Conservation (phyloP, 2,329 filamentous ascomycete species). For the Ophiostoma sp. region DNA sequence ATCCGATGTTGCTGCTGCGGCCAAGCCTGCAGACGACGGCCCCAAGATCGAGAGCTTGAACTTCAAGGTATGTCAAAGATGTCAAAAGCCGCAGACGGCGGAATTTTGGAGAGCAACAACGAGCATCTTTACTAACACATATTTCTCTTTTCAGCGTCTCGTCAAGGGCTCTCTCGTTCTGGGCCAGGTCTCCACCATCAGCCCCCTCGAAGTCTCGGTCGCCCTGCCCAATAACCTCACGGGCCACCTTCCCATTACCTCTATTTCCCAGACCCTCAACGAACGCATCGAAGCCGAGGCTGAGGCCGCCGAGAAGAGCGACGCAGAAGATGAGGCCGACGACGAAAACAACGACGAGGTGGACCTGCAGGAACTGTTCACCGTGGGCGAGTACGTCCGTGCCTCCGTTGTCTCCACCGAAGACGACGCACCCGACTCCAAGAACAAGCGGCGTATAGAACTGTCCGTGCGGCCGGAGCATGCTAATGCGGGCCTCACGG, state of each 20-base stretch:
- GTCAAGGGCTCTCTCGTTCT: slow-evolving; percentile 84
- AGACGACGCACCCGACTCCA: slow-evolving; percentile 60
- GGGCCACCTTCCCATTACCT: slow-evolving; percentile 87
- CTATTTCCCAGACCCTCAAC: slow-evolving; percentile 80
- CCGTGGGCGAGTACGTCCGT: slow-evolving; percentile 82
- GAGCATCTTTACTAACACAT: slow-evolving; percentile 5
- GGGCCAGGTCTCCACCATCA: slow-evolving; percentile 81
- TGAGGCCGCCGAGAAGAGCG: slow-evolving; percentile 48
- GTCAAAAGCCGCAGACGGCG: neutral
- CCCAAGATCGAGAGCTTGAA: slow-evolving; percentile 83
- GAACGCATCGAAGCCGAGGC: slow-evolving; percentile 63
- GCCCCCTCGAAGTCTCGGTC: slow-evolving; percentile 73
- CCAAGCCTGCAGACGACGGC: slow-evolving; percentile 51
- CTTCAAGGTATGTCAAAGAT: slow-evolving; percentile 67
- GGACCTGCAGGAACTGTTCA: slow-evolving; percentile 73
- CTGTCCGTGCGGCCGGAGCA: slow-evolving; percentile 78
- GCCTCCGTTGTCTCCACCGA: slow-evolving; percentile 78
- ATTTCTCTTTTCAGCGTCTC: slow-evolving; percentile 60
- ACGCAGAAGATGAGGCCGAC: slow-evolving; percentile 26
- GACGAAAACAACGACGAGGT: slow-evolving; percentile 55
- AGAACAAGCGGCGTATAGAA: slow-evolving; percentile 79
- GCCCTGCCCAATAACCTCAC: slow-evolving; percentile 89
- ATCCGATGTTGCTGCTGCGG: slow-evolving; percentile 49
- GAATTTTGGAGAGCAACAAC: neutral
- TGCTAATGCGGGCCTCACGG: slow-evolving; percentile 72